These are phyloP conservation scores for Sapria himalayana DNA, from an alignment of 345 rosid species.

Conservation along the genomic window DNA sequence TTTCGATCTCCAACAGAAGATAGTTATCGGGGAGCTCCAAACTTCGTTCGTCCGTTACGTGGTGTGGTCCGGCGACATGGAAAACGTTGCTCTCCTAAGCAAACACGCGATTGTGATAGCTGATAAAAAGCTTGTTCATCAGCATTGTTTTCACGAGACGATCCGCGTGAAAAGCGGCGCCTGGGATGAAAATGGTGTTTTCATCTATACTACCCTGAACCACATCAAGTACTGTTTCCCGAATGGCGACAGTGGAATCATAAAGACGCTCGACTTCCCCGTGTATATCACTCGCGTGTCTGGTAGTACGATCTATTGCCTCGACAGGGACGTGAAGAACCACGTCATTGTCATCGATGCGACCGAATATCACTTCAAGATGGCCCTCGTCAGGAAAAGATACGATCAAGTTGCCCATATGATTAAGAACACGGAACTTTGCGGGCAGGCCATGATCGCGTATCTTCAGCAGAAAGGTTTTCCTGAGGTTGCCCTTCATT, in stretches of 20 bases:
- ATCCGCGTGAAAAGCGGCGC: slow-evolving; percentile 89
- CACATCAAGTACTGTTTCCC: slow-evolving; percentile 91
- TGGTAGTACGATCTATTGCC: slow-evolving; percentile 43
- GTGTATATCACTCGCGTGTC: slow-evolving; percentile 67
- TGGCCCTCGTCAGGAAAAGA: slow-evolving; percentile 51
- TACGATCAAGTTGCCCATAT: slow-evolving; percentile 87
- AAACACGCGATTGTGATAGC: slow-evolving; percentile 77
- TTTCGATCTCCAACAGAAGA: slow-evolving; percentile 78
- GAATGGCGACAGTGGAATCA: slow-evolving; percentile 78
- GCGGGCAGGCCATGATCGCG: slow-evolving; percentile 95
- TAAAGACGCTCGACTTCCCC: slow-evolving; percentile 65
- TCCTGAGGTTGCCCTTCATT: slow-evolving; percentile 96
- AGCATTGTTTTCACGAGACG: slow-evolving; percentile 82
- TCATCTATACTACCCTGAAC: slow-evolving; percentile 69
- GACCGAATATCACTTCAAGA: slow-evolving; percentile 76
- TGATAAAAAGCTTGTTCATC: slow-evolving; percentile 60
- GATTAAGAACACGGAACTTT: slow-evolving; percentile 83
- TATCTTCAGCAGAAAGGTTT: slow-evolving; percentile 92
- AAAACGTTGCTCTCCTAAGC: slow-evolving; percentile 80
- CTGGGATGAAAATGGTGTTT: slow-evolving; percentile 90
- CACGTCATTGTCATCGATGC: slow-evolving; percentile 49
- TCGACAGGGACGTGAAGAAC: slow-evolving; percentile 84
- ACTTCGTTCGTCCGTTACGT: slow-evolving; percentile 62
- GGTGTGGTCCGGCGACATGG: slow-evolving; percentile 92
- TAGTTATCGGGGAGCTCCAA: slow-evolving; percentile 69